These are phyloP conservation scores for Gentiana straminea DNA, from an alignment of 257 asterid genomes.

Conservation along the genomic window DNA sequence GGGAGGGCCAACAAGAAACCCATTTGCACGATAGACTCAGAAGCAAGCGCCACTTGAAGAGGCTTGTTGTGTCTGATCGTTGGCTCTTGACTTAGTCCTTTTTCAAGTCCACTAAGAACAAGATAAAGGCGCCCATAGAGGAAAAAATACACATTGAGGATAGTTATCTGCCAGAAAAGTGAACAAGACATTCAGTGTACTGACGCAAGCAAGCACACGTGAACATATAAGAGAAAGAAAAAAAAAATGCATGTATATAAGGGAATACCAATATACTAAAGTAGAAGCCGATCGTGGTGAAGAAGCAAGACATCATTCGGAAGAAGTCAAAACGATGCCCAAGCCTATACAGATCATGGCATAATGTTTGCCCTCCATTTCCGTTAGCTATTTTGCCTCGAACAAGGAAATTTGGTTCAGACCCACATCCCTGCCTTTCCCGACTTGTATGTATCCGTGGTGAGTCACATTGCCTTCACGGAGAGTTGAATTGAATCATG, in stretches of 20 bases:
- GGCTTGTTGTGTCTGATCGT: slow-evolving; percentile 47
- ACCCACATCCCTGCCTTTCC: slow-evolving; percentile 94
- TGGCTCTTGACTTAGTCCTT: slow-evolving; percentile 49
- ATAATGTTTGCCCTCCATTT: slow-evolving; percentile 87
- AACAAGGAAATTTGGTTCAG: slow-evolving; percentile 89
- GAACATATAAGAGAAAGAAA: no score
- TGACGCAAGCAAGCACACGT: neutral
- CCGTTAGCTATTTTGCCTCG: slow-evolving; percentile 91
- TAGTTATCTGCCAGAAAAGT: slow-evolving; percentile 58
- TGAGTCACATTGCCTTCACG: slow-evolving; percentile 94
- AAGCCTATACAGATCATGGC: slow-evolving; percentile 85
- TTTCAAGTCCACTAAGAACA: slow-evolving; percentile 81
- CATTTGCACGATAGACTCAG: slow-evolving; percentile 85
- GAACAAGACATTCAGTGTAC: slow-evolving; percentile 13
- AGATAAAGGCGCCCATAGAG: slow-evolving; percentile 91
- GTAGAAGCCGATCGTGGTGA: slow-evolving; percentile 91
- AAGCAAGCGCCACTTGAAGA: slow-evolving; percentile 81
- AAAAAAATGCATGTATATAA: neutral
- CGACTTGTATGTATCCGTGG: slow-evolving; percentile 95
- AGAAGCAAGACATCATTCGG: slow-evolving; percentile 83
- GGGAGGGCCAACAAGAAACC: slow-evolving; percentile 89
- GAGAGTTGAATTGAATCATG: slow-evolving; percentile 94
- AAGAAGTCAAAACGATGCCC: slow-evolving; percentile 95
- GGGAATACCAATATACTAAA: slow-evolving; percentile 74
- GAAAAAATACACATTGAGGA: slow-evolving; percentile 77